Evolutionary conservation across 2,329 filamentous ascomycete genomes (phyloP), one percentile per base, ranked within the genome.

Genomic region (Aspergillus melleus): DNA sequence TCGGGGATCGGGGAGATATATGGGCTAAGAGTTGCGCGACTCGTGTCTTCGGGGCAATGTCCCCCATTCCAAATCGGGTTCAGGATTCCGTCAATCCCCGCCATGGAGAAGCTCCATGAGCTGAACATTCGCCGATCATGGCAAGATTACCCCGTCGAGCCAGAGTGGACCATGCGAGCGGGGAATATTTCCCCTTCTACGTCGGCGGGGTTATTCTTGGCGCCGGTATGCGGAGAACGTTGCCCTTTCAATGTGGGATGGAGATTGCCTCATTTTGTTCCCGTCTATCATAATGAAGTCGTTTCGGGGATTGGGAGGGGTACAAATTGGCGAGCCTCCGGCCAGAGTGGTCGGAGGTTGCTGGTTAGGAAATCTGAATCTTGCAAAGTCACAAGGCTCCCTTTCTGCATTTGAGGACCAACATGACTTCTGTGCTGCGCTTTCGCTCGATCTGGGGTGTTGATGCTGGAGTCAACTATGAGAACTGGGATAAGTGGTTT

Each of bases 181-280:
- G 51, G 49, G 14, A 52, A 39, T 3, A 52, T 52, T 26, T 51
- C 49, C 49, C 49, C 26, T 26, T 10, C 20, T 29, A 36, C 32
- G 32, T 12, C 32, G 10, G 44, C 44, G 44, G 44, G 44, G 44
- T 47, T 19, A 53, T 60, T 53, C 47, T 52, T 47, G 52, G 57
- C 51, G 30, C 26, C 6, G 22, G 16, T 9, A 30, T 10, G 49
- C 58, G 58, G 58, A 47, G 53, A 52, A 59, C n/a, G 44, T 19
- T 47, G 44, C 44, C 22, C 29, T 29, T 51, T 29, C 49, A 29
- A 30, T 29, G 22, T 32, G 16, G 4, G 24, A 32, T 51, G 10
- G 12, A 24, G 49, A 22, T 22, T n/a, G 26, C 32, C 32, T 36
- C 32, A 14, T 14, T 10, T 36, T 36, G 32, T 12, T 36, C 32